phyloP scores from a whole-genome alignment of 345 rosid species.

The Lepidium aucheri region DNA sequence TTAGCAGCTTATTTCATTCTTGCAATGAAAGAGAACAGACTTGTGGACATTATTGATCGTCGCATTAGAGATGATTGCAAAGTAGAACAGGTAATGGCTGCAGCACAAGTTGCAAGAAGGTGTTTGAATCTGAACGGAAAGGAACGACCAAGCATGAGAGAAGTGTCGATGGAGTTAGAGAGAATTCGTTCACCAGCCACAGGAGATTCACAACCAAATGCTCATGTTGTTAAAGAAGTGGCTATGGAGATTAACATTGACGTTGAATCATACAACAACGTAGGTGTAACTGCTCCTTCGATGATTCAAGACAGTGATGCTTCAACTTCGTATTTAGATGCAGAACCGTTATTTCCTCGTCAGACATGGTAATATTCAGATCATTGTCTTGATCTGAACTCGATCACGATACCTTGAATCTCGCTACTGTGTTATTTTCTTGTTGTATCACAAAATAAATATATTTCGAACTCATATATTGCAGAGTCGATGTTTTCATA shows the following conservation, averaged over 20 bases:
- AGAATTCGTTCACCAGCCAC: not conserved
- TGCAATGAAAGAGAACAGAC: not conserved
- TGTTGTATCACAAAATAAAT: too few species aligned
- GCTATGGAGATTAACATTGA: not conserved
- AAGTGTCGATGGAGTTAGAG: not conserved
- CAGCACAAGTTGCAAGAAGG: not conserved
- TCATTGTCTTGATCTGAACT: too few species aligned
- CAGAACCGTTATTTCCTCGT: not conserved
- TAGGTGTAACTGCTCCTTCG: not conserved
- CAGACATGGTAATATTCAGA: slow-evolving; percentile 2
- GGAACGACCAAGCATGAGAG: not conserved
- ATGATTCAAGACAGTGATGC: not conserved
- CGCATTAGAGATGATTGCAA: not conserved
- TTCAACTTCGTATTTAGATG: not conserved
- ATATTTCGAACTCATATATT: not conserved
- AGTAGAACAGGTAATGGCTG: not conserved
- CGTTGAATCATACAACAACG: not conserved
- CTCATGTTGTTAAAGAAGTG: not conserved
- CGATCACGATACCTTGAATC: too few species aligned
- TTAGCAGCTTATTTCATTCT: not conserved
- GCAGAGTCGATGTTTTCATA: not conserved
- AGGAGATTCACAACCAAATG: not conserved
- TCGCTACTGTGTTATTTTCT: too few species aligned
- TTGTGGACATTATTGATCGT: not conserved
- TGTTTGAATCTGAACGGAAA: not conserved